Evolutionary conservation across 768 basidiomycete species (phyloP), one percentile per base, ranked within the genome.

Genomic region (Suillus luteus): DNA sequence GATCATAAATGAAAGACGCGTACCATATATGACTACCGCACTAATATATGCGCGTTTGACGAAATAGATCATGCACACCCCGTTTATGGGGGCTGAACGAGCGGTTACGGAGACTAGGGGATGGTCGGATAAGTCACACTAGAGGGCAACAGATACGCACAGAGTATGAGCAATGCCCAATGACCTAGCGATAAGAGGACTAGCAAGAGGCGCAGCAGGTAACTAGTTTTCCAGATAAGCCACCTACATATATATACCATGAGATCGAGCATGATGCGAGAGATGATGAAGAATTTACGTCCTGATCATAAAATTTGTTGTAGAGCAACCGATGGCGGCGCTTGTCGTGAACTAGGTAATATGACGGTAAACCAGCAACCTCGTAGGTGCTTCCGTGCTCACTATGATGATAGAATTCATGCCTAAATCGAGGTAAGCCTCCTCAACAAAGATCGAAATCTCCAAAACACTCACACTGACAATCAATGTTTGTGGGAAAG

Each of bases 251-350:
- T 12, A 41, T 19, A 27, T 31, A 58, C 8, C 24, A 19, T 41
- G 40, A 58, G 57, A 27, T 27, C 24, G 9, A 41, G 10, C 4
- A 19, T 24, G 10, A 5, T 52, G 8, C 2, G 5, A 41, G 24
- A 5, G 11, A 24, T 40, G 27, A 19, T 27, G 1, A 41, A 11
- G 40, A 5, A 4, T 24, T 3, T 27, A 17, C 57, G 57, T 41
- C 41, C 57, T 58, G 38, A 58, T 41, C 57, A 41, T 58, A 10
- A 58, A 11, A 10, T 58, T 58, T 58, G 24, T 41, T 27, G 57
- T 17, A 10, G 57, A 58, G 57, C 57, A 58, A 7, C 57, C 57
- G 40, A 58, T 27, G 24, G 57, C 57, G 38, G 27, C 3, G 27
- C 41, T 58, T 12, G 15, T 27, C 17, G 1, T 4, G 17, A 58